These are phyloP conservation scores for Myriosclerotinia duriaeana DNA, from an alignment of 2,329 filamentous ascomycete species.

Conservation along the genomic window DNA sequence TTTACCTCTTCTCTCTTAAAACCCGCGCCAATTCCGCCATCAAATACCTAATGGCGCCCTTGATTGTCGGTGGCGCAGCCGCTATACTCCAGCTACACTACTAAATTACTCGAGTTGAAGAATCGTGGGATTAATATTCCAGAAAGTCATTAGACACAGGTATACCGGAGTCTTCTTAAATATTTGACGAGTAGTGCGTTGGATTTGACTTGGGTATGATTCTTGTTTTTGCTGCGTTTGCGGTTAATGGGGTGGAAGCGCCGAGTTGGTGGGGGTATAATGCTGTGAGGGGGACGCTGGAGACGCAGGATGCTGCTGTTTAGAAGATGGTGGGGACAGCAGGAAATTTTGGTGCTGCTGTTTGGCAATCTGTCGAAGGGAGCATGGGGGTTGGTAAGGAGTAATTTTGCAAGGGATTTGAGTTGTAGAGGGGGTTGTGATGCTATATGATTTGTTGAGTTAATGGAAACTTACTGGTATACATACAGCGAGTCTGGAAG, in stretches of 20 bases:
- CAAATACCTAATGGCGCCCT: slow-evolving; percentile 43
- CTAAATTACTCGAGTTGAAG: slow-evolving; percentile 73
- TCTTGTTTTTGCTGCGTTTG: slow-evolving; percentile 62
- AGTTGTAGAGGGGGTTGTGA: no score
- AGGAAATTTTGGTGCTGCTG: not conserved
- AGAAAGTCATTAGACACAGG: slow-evolving; percentile 63
- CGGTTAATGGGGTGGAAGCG: slow-evolving; percentile 54
- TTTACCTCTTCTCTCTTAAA: slow-evolving; percentile 43
- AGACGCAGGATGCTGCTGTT: not conserved
- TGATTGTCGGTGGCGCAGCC: slow-evolving; percentile 32
- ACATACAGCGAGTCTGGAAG: no score
- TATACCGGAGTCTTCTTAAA: slow-evolving; percentile 72
- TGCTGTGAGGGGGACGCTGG: not conserved
- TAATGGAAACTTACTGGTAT: no score
- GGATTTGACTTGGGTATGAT: slow-evolving; percentile 68
- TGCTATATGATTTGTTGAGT: no score
- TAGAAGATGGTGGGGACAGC: slow-evolving; percentile 4
- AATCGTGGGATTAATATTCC: slow-evolving; percentile 64
- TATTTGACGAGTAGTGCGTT: slow-evolving; percentile 71
- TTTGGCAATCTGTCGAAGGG: not conserved
- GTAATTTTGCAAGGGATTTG: no score
- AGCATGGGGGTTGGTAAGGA: no score
- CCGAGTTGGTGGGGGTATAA: not conserved
- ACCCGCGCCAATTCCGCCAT: no score
- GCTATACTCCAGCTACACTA: slow-evolving; percentile 62